Conservation (phyloP, 345 rosid species). For the sweet orange (Citrus sinensis) region DNA sequence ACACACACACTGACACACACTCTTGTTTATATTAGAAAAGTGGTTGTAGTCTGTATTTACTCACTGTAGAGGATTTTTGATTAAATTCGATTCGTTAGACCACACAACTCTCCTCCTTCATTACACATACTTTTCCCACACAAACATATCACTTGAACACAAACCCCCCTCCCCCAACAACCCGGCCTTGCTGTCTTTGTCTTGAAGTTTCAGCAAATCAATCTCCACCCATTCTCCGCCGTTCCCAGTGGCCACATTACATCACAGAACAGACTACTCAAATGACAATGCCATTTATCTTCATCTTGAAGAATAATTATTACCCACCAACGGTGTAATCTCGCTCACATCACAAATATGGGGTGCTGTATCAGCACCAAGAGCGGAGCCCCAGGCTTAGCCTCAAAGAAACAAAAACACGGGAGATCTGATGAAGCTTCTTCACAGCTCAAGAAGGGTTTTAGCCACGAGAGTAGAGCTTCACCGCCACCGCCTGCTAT, state of each 20-base stretch:
- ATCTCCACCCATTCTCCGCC: not conserved
- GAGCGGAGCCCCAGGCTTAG: not conserved
- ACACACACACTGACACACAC: too few species aligned
- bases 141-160: not conserved
- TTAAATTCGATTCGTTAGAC: slow-evolving; percentile 23
- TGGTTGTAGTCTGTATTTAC: too few species aligned
- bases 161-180: too few species aligned
- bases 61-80: not conserved
- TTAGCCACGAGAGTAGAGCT: slow-evolving; percentile 31
- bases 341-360: slow-evolving; percentile 29
- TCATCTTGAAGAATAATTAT: not conserved
- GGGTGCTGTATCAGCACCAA: slow-evolving; percentile 74
- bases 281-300: not conserved
- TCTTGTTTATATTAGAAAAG: too few species aligned
- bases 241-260: not conserved
- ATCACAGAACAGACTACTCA: not conserved
- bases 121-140: not conserved
- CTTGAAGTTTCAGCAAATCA: too few species aligned
- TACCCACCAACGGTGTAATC: not conserved
- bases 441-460: not conserved
- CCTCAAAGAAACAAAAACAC: slow-evolving; percentile 10
- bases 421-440: not conserved
- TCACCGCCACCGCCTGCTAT: slow-evolving; percentile 52
- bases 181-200: not conserved
- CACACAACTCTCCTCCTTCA: not conserved